These are phyloP conservation scores for Blastocystis sp. DNA, from an alignment of 352 stramenopile species.

Conservation along the genomic window DNA sequence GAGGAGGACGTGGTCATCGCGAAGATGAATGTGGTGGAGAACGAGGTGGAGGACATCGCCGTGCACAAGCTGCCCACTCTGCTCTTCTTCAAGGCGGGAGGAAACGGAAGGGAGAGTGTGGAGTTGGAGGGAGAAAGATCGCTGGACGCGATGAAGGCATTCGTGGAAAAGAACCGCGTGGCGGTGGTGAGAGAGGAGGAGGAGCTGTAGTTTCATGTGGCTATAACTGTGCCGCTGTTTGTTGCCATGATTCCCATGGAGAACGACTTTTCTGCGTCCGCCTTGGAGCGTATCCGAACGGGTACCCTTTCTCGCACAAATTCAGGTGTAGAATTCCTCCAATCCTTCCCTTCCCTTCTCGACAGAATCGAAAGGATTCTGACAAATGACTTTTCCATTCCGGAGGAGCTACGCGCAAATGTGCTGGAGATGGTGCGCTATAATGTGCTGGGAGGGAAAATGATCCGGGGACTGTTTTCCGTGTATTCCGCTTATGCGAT, in stretches of 20 bases:
- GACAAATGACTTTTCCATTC: background rate
- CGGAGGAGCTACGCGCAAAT: background rate
- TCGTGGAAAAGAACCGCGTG: too few species aligned
- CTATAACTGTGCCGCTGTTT: conserved; percentile 17
- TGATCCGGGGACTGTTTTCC: conserved; percentile 44
- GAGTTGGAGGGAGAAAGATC: background rate
- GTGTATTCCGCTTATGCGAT: conserved; percentile 48
- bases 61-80: conserved; percentile 8
- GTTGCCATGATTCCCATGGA: background rate
- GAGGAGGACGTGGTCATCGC: conserved; percentile 64
- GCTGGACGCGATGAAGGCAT: too few species aligned
- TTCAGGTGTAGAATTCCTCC: too few species aligned
- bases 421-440: conserved; percentile 29
- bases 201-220: conserved; percentile 53
- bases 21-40: conserved; percentile 9
- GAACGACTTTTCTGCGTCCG: too few species aligned
- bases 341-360: too few species aligned
- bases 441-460: conserved; percentile 33
- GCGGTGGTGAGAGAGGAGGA: conserved; percentile 27
- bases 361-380: background rate
- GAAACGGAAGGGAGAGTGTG: background rate
- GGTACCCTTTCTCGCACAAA: too few species aligned
- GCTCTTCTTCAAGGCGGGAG: conserved; percentile 34
- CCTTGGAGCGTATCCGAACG: too few species aligned
- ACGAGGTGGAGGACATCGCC: conserved; percentile 25